Evolutionary conservation across 306 rosid genomes (phyloP), one percentile per base, ranked within the genome.

Genomic region (Sicyos baderoa): DNA sequence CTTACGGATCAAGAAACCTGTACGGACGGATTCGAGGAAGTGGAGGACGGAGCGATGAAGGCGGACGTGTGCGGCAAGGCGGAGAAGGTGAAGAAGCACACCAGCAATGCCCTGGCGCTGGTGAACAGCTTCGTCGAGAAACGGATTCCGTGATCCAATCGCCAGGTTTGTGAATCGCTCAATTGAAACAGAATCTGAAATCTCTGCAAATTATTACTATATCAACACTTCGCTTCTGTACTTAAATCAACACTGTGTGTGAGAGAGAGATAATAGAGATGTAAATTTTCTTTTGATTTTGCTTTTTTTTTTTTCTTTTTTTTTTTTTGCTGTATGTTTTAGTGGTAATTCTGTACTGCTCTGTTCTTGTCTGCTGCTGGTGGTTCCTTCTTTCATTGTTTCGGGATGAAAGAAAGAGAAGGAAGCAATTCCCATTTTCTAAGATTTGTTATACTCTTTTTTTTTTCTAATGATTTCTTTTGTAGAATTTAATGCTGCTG

Each of bases 1-100:
- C 76, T 94, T 6, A 94, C 99, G 10, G 95, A 94, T 54, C 87
- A 94, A 77, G 99, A 94, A 42, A 94, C 99, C 0, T 94, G 99
- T 70, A 90, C 99, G 76, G 97, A 94, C 64, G 99, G 97, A 0
- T 90, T 94, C 69, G 78, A 82, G 50, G 96, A 85, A 32, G 97
- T 86, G 37, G 18, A 60, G 4, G 86, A 94, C 1, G 76, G 86
- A 17, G 73, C 88, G 21, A 56, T 90, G 75, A 94, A 94, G 78
- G 2, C 62, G 60, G 89, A 80, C 12, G 84, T 94, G 25, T 78
- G 77, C 47, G 63, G 73, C 3, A 81, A 86, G 15, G 95, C 76
- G 1, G 64, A 75, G 59, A 57, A 67, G 32, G 86, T 85, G 67
- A 88, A 85, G 90, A 80, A 88, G 74, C 81, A 88, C 70, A 94